Evolutionary conservation across 495 filamentous ascomycete species (phyloP), one percentile per base, ranked within the genome.

Genomic region (Tetracladium setigerum): DNA sequence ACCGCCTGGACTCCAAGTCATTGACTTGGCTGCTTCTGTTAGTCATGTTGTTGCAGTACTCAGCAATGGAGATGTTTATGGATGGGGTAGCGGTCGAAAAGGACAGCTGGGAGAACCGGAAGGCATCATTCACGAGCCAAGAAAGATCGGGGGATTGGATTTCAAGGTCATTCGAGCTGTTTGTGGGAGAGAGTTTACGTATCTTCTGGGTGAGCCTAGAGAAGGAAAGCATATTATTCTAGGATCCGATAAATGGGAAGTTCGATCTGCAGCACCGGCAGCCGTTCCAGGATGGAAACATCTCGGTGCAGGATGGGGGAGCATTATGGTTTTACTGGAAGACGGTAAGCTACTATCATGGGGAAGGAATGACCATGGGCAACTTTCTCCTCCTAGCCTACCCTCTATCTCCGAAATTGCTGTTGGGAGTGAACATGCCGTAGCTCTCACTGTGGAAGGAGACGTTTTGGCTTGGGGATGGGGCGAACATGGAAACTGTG

Each of bases 401-500:
- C 75, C 76, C 4, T 33, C 45, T 2, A 54, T 82, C 18, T 58
- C 66, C 14, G 58, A 69, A 14, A 66, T 97, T 12, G 86, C 86
- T 13, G 81, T 81, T 36, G 92, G 92, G 1, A 95, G 89, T 59
- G 91, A 96, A 66, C 92, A 98, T 66, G 78, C 71, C 11, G 53
- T 96, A 52, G 87, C 78, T 8, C 56, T 89, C 24, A 74, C 81
- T 3, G 67, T 63, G n/a, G 68, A 74, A 40, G 76, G 78, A 1
- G 65, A 72, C 13, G 66, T 95, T 11, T 61, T 87, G 33, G 75
- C 82, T 3, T 96, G 89, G 86, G 92, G 92, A 13, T 98, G 92
- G 91, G 89, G 89, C 1, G 88, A 95, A 67, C 92, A 98, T 73
- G 92, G 92, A 10, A 97, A 97, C 64, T 97, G 92, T 63, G 92